Evolutionary conservation across 1,139 yeast genomes (phyloP), one percentile per base, ranked within the genome.

Genomic region (Kluyveromyces sp.): DNA sequence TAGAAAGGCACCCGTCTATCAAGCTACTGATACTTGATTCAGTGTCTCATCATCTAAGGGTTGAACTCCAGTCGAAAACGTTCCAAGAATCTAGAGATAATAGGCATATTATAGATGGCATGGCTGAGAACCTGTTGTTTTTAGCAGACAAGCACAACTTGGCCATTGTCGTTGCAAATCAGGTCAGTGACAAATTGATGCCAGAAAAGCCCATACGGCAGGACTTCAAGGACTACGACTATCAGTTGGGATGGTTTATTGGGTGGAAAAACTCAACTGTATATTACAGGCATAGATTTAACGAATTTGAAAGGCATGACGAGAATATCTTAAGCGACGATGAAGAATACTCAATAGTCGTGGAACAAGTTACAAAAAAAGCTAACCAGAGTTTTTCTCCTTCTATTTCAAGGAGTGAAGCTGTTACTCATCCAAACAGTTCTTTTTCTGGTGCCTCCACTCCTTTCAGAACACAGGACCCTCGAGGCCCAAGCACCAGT

Each of bases 1-100:
- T 80, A 9, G 65, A 70, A 25, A 60, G 71, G 37, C 66, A 70
- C 39, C 52, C 57, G 9, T 57, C 66, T 2, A 69, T 78, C 2
- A 80, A 75, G 36, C 54, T 83, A 17, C 67, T 88, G 0, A 70
- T 86, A 0, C 70, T 88, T 8, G 96, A 88, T 61, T 83, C 94
- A 31, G 78, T 88, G n/a, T 86, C 95, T 0, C 94, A 87, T 50
- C 95, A 86, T 58, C 67, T 83, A 42, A 66, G 96, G 45, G 78
- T 83, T 2, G 94, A 83, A 52, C 70, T 79, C 35, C 67, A 69
- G 4, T 61, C 69, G 64, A 41, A 67, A 60, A 49, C 59, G 3
- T 48, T 54, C 61, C 65, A 59, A 45, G 50, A 53, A 22, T 55
- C 62, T 19, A 67, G 70, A 47, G 60, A 62, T 22, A 74, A 75